Base-by-base conservation (phyloP, 805 yeast genomes). In the Candida glaebosa region DNA sequence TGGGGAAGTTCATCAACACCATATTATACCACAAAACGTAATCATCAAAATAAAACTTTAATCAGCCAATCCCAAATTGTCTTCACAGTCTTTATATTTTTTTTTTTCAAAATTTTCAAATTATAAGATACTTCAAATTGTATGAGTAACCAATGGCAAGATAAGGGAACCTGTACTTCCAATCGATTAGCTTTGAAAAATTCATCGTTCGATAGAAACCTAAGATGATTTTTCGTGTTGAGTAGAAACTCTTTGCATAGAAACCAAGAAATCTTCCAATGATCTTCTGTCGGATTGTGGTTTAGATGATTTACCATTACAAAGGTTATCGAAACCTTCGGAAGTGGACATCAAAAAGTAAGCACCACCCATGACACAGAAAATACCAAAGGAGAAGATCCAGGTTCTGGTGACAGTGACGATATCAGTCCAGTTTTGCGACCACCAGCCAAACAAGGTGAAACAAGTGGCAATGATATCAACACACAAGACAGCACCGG, bases 371-470 rank as follows among this genome's bases (percentile, higher is more conserved):
- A 88, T 71, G 71, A 83, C 80, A 79, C 96, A 89, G 91, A 89
- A 89, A 72, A 86, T 84, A 80, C 96, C 96, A 76, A 89, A 84
- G 49, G 96, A 88, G 87, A 87, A 88, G 65, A 89, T 73, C 93
- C 93, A 89, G 71, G 85, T 81, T 79, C 96, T 84, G 67, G 84
- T 90, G 65, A 89, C 95, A 44, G 96, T 82, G 57, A 89, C 96
- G 56, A 89, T 84, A 73, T 91, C 95, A 67, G 91, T 89, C 89
- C 93, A 87, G 82, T 89, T 89, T 73, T 87, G 95, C 54, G 95
- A 84, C 91, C 95, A 88, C 96, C 96, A 89, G 59, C 96, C 96
- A 82, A 87, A 89, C 63, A 88, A 71, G 60, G 88, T 75, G 82
- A 88, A 89, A 81, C 86, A 78, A 50, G 96, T 89, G 54, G 96